Conservation (phyloP, 2,329 filamentous ascomycete species). For the Periconia digitata region DNA sequence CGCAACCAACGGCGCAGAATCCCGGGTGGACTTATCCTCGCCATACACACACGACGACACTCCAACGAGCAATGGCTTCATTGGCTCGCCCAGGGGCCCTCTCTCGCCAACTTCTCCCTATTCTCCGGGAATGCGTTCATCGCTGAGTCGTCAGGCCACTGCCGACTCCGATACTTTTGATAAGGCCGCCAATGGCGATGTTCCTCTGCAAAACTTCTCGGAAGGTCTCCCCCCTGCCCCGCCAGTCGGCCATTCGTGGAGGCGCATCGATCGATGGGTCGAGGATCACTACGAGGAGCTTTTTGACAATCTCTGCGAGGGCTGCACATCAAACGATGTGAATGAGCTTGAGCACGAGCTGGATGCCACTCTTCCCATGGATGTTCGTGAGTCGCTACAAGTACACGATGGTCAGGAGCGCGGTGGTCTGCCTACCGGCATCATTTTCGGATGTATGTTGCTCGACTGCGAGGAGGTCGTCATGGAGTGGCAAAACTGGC, state of each 20-base stretch:
- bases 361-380: slow-evolving; percentile 89
- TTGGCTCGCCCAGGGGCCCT: slow-evolving; percentile 57
- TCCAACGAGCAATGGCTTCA: slow-evolving; percentile 59
- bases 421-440: slow-evolving; percentile 84
- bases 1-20: slow-evolving; percentile 82
- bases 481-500: slow-evolving; percentile 97
- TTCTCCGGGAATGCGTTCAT: slow-evolving; percentile 85
- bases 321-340: slow-evolving; percentile 88
- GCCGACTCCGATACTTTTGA: slow-evolving; percentile 56
- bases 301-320: slow-evolving; percentile 89
- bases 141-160: slow-evolving; percentile 66
- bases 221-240: slow-evolving; percentile 89
- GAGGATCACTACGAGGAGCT: slow-evolving; percentile 96
- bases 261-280: slow-evolving; percentile 88
- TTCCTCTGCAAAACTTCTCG: slow-evolving; percentile 94
- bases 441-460: slow-evolving; percentile 92
- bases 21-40: slow-evolving; percentile 77
- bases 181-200: slow-evolving; percentile 74
- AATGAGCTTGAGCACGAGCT: slow-evolving; percentile 96
- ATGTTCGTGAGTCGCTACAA: slow-evolving; percentile 88
- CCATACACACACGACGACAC: slow-evolving; percentile 76
- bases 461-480: slow-evolving; percentile 98
- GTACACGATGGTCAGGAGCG: slow-evolving; percentile 97
- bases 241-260: slow-evolving; percentile 87
- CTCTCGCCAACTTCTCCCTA: slow-evolving; percentile 72